phyloP scores from a whole-genome alignment of 768 basidiomycete species.

The Xerocomellus chrysenteron region DNA sequence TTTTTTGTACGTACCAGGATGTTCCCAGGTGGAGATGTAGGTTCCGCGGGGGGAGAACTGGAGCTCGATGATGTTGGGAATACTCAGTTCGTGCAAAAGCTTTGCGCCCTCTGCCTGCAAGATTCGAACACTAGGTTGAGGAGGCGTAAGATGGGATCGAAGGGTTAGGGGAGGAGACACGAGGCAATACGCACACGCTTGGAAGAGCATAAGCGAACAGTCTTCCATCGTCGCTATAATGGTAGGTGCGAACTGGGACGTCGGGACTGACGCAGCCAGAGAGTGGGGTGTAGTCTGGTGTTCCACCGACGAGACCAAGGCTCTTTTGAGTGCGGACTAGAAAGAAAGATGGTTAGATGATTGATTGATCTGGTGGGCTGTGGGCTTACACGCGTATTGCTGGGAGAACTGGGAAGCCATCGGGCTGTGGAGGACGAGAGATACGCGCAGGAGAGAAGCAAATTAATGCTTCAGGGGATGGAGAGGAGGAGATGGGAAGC shows the following conservation, averaged over 20 bases:
- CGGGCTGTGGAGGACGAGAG: no score
- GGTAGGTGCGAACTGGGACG: constrained; percentile 68
- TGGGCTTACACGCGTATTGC: constrained; percentile 49
- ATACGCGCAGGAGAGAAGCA: no score
- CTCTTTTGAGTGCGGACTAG: constrained; percentile 93
- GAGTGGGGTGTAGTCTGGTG: constrained; percentile 70
- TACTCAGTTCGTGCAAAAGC: constrained; percentile 70
- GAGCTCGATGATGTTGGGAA: constrained; percentile 79
- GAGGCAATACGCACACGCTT: constrained; percentile 52
- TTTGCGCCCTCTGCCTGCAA: constrained; percentile 71
- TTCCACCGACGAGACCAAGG: constrained; percentile 71
- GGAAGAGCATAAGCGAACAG: constrained; percentile 84
- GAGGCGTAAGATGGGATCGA: constrained; percentile 13
- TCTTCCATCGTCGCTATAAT: constrained; percentile 85
- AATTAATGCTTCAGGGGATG: no score
- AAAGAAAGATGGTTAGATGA: constrained; percentile 17
- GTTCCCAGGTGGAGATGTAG: constrained; percentile 94
- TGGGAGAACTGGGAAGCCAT: no score
- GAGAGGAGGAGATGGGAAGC: no score
- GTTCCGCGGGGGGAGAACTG: constrained; percentile 92
- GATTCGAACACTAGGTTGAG: constrained; percentile 60
- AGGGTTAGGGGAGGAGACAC: constrained; percentile 10
- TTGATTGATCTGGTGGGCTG: constrained; percentile 7
- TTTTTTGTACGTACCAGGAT: constrained; percentile 54
- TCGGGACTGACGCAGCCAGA: constrained; percentile 67